phyloP scores from a whole-genome alignment of 1,284 basidiomycete species.

The Agaricales sp. region DNA sequence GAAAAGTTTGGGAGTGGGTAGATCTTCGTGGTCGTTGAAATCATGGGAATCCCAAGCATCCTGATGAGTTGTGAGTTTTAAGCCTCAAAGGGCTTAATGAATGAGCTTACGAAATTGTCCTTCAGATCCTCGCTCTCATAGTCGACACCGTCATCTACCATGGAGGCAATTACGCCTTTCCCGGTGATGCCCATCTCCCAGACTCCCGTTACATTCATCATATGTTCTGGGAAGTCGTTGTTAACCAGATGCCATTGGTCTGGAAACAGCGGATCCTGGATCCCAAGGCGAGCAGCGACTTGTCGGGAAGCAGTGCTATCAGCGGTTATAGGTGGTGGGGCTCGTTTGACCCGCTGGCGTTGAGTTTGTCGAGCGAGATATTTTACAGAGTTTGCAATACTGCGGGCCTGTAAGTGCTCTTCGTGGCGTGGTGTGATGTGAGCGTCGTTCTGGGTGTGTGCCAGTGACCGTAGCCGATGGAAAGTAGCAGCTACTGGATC shows the following conservation, averaged over 20 bases:
- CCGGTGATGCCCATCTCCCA: conserved; percentile 87
- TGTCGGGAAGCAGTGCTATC: conserved; percentile 25
- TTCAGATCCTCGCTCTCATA: conserved; percentile 82
- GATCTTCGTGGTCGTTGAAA: conserved; percentile 87
- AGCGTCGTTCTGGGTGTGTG: conserved; percentile 19
- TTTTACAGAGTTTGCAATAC: conserved; percentile 42
- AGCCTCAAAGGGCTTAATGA: no score
- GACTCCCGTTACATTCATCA: conserved; percentile 78
- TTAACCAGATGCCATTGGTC: conserved; percentile 93
- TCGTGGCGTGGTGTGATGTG: conserved; percentile 12
- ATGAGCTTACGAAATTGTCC: conserved; percentile 77
- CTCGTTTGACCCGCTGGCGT: conserved; percentile 57
- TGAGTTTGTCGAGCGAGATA: conserved; percentile 49
- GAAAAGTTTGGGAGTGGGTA: conserved; percentile 80
- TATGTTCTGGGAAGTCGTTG: conserved; percentile 61
- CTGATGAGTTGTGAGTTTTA: background rate
- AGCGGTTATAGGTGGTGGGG: conserved; percentile 44
- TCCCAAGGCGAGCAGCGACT: conserved; percentile 53
- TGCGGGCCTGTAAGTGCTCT: conserved; percentile 28
- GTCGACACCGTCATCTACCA: conserved; percentile 96
- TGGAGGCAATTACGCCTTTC: conserved; percentile 76
- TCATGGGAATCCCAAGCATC: conserved; percentile 31
- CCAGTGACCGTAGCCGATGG: conserved; percentile 26
- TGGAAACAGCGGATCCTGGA: conserved; percentile 81
- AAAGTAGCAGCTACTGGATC: conserved; percentile 47